Evolutionary conservation across 2,329 filamentous ascomycete species (phyloP).

Genomic region (Aphanocladium album): DNA sequence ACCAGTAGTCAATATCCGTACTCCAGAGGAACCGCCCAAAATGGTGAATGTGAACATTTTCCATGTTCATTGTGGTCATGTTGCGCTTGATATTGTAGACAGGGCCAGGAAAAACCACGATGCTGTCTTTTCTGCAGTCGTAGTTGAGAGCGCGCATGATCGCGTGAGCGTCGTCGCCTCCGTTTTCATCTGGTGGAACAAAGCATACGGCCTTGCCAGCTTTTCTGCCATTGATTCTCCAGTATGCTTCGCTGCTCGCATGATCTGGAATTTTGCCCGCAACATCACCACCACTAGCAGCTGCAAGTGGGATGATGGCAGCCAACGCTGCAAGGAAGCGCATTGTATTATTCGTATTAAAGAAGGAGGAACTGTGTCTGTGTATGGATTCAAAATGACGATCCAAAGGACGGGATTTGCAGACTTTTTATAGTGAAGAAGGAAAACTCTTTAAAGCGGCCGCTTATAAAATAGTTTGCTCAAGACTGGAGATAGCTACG

Average conservation of each 20-base stretch:
- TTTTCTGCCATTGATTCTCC: background rate
- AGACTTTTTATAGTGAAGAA: background rate
- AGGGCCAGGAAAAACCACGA: constrained; percentile 29
- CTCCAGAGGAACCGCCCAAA: constrained; percentile 35
- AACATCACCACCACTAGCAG: background rate
- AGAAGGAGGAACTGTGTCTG: too few species aligned
- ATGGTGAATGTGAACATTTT: constrained; percentile 40
- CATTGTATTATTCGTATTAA: background rate
- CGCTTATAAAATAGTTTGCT: background rate
- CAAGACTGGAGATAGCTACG: background rate
- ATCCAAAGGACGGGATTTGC: too few species aligned
- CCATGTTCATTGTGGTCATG: constrained; percentile 30
- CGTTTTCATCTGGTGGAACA: constrained; percentile 21
- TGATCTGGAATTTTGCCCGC: background rate
- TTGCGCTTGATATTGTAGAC: constrained; percentile 30
- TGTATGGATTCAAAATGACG: too few species aligned
- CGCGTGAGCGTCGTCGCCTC: constrained; percentile 26
- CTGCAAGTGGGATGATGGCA: background rate
- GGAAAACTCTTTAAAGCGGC: background rate
- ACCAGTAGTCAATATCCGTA: constrained; percentile 47
- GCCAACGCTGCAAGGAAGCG: background rate
- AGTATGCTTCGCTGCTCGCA: background rate
- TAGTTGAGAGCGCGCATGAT: constrained; percentile 29
- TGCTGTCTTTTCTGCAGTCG: constrained; percentile 24
- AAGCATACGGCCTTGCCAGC: constrained; percentile 19